Percentiles rank a stretch among this genome's conserved stretches.
Evolutionary conservation across 2,329 filamentous ascomycete species (phyloP).

Genomic region (Scedosporium minutisporum): DNA sequence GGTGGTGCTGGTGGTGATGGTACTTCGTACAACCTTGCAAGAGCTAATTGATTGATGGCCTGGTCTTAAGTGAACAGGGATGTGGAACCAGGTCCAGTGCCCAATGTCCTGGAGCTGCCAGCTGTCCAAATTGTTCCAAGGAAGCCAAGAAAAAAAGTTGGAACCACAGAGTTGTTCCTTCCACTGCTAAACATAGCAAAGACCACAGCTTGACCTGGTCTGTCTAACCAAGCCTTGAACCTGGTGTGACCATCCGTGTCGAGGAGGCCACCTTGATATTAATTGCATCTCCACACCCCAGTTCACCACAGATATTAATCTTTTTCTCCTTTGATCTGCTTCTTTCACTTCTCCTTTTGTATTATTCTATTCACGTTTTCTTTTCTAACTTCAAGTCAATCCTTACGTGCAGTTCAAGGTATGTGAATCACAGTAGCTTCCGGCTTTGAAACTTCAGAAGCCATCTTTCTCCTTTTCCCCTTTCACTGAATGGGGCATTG

Average conservation of each 20-base stretch:
- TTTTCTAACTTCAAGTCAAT: slow-evolving; percentile 9
- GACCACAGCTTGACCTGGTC: neutral
- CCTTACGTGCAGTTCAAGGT: slow-evolving; percentile 9
- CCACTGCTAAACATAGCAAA: neutral
- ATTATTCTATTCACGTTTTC: slow-evolving; percentile 11
- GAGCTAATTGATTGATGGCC: no score
- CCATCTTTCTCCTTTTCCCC: neutral
- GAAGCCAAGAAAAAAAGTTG: neutral
- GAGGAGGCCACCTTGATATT: slow-evolving; percentile 3
- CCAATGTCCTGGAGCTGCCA: neutral
- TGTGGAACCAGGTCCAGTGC: neutral
- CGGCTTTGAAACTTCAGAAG: neutral
- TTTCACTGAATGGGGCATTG: neutral
- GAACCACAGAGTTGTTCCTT: neutral
- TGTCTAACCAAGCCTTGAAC: neutral
- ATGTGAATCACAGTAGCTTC: slow-evolving; percentile 4
- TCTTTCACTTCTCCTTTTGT: slow-evolving; percentile 12
- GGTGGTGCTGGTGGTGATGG: no score
- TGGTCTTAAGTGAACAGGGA: neutral
- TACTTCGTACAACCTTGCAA: neutral
- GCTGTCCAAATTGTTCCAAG: neutral
- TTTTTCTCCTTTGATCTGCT: slow-evolving; percentile 10
- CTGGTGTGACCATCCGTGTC: neutral
- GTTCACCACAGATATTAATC: neutral
- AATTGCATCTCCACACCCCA: neutral